Evolutionary conservation across 2,329 filamentous ascomycete species (phyloP).

Genomic region (Aureobasidium sp.): DNA sequence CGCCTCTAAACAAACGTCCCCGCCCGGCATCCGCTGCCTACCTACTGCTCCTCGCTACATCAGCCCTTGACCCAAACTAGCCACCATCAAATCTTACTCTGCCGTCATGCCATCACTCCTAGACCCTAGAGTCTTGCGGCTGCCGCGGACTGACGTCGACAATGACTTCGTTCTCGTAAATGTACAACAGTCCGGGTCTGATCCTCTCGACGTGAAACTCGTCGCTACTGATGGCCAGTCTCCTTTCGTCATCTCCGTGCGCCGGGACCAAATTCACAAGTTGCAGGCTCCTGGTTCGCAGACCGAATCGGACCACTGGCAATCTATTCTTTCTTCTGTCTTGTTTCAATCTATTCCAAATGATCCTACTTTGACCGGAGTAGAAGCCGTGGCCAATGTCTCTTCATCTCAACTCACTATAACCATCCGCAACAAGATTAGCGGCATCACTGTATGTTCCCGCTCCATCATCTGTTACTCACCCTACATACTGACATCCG

Average conservation of each 20-base stretch:
- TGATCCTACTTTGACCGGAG: conserved; percentile 40
- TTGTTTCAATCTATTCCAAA: conserved; percentile 42
- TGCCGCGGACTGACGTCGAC: conserved; percentile 43
- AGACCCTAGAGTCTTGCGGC: conserved; percentile 43
- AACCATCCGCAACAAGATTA: conserved; percentile 55
- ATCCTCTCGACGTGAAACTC: conserved; percentile 56
- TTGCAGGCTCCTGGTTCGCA: conserved; percentile 47
- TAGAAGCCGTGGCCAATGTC: conserved; percentile 53
- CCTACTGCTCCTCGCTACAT: not conserved
- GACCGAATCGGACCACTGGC: conserved; percentile 59
- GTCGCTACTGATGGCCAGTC: conserved; percentile 59
- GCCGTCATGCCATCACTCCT: conserved; percentile 17
- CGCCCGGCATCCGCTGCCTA: not conserved
- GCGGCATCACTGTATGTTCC: conserved; percentile 57
- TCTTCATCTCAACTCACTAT: conserved; percentile 44
- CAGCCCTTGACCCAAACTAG: conserved; percentile 1
- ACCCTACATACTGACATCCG: conserved; percentile 1
- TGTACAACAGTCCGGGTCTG: conserved; percentile 42
- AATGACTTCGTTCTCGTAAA: conserved; percentile 51
- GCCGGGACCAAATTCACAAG: conserved; percentile 46
- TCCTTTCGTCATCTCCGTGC: conserved; percentile 53
- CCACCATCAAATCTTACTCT: conserved; percentile 13
- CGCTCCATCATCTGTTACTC: not conserved
- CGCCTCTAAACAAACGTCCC: conserved; percentile 10
- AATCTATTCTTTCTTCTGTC: conserved; percentile 49